Base-by-base conservation (phyloP, 2,329 filamentous ascomycete genomes). In the Cercospora janseana region DNA sequence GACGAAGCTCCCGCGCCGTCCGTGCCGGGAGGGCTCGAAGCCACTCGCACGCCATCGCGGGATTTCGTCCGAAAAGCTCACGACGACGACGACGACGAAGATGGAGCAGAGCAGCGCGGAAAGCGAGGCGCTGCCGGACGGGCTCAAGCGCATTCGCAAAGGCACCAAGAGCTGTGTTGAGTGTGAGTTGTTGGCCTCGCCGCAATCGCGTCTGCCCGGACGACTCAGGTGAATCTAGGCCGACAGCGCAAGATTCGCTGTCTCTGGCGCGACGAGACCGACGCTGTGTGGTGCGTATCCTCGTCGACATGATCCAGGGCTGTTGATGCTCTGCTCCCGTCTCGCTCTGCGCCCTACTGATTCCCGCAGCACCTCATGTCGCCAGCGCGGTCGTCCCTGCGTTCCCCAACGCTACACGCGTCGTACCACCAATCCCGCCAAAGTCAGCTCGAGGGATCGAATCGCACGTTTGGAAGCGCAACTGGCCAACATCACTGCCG, bases 171-270 rank as follows among this genome's bases (percentile, higher is more conserved):
- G 62, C 45, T 66, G 64, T 51, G 58, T 58, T 21, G 64, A 66
- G 49, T 66, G 64, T 65, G 51, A 44, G 56, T 16, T 10, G 4
- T 40, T 23, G 9, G 35, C 35, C n/a, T n/a, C n/a, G n/a, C n/a
- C n/a, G n/a, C n/a, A n/a, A n/a, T 24, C n/a, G 5, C 20, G 15
- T 16, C 12, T 4, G 31, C n/a, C n/a, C n/a, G 21, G 1, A 20
- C 26, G 35, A 27, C n/a, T 5, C 34, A 43, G 24, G 26, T 49
- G 23, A 16, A 3, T 26, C 31, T 42, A 66, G 62, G 61, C 52
- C 54, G 64, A 46, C 61, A 63, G 23, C 63, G 65, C 13, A 66
- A 67, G 53, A 60, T 64, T 12, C 57, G 59, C 7, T 67, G 65
- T 47, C 59, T 64, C 27, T 65, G 62, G 57, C 50, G 45, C 4